These are phyloP conservation scores for Trichoderma harzianum DNA, from an alignment of 2,329 filamentous ascomycete species.

Conservation along the genomic window DNA sequence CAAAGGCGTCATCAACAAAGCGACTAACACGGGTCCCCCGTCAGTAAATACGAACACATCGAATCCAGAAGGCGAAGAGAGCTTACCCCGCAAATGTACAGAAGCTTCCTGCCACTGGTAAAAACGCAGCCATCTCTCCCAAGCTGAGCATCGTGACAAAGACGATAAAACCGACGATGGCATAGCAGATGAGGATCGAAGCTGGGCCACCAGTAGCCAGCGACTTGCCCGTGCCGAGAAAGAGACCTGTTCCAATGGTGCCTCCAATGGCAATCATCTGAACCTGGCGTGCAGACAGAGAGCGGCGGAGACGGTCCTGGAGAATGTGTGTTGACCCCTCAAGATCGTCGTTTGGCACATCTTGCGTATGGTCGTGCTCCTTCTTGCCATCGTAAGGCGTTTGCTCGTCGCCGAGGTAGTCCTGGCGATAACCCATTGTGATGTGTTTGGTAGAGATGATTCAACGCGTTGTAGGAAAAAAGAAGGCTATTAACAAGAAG, in stretches of 20 bases:
- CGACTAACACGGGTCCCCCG: constrained; percentile 28
- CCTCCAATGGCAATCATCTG: constrained; percentile 65
- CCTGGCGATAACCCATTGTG: constrained; percentile 1
- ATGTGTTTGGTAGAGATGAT: neutral
- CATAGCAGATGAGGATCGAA: constrained; percentile 55
- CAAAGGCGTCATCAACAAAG: constrained; percentile 52
- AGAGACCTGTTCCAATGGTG: constrained; percentile 59
- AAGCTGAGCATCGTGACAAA: constrained; percentile 57
- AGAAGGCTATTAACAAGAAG: neutral
- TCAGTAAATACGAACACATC: neutral
- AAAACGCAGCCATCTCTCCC: constrained; percentile 58
- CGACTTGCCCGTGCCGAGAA: constrained; percentile 59
- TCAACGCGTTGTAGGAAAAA: neutral
- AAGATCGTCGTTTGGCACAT: constrained; percentile 3
- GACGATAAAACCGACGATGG: constrained; percentile 55
- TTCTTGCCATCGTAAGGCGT: constrained; percentile 1
- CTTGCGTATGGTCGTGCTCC: neutral
- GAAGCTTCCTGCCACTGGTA: constrained; percentile 52
- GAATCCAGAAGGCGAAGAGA: constrained; percentile 20
- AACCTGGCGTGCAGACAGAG: constrained; percentile 59
- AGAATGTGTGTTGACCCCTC: constrained; percentile 22
- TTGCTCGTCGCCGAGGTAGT: neutral
- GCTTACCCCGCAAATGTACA: constrained; percentile 45
- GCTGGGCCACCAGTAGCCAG: constrained; percentile 58
- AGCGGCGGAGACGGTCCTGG: constrained; percentile 49